Evolutionary conservation across 148 eudicot species (phyloP).

Genomic region (Chenopodium quinoa): DNA sequence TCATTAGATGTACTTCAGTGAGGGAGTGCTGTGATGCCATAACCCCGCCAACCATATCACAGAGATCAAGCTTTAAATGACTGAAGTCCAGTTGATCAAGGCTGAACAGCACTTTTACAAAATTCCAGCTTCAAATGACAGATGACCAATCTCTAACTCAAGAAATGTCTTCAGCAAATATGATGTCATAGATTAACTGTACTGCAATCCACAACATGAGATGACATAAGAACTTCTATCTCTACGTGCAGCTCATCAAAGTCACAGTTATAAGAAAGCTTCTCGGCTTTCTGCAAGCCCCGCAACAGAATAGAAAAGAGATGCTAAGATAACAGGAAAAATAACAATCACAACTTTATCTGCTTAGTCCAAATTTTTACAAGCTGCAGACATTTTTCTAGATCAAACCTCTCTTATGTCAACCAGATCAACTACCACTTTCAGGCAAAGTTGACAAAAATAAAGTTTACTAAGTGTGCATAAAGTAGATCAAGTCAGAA

Average conservation of each 20-base stretch:
- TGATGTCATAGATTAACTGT: conserved; percentile 50
- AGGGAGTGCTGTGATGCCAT: not conserved
- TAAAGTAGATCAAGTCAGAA: not conserved
- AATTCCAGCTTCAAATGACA: not conserved
- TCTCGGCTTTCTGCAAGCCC: not conserved
- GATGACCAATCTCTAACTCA: conserved; percentile 20
- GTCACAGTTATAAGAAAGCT: conserved; percentile 1
- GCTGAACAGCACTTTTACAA: not conserved
- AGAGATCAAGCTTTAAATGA: not conserved
- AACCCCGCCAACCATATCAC: not conserved
- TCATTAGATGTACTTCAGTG: not conserved
- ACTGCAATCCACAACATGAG: conserved; percentile 43
- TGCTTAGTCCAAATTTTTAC: not conserved
- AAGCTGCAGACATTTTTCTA: not conserved
- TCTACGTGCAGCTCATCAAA: not conserved
- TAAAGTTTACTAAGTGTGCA: not conserved
- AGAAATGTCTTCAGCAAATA: conserved; percentile 63
- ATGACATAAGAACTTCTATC: conserved; percentile 1
- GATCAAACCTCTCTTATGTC: not conserved
- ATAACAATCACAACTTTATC: not conserved
- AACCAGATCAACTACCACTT: not conserved
- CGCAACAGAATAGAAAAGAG: not conserved
- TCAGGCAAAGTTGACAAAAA: not conserved
- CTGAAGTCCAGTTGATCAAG: not conserved
- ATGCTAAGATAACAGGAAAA: not conserved